Conservation (phyloP, 2,329 filamentous ascomycete species). For the Emergomyces pasteurianus region DNA sequence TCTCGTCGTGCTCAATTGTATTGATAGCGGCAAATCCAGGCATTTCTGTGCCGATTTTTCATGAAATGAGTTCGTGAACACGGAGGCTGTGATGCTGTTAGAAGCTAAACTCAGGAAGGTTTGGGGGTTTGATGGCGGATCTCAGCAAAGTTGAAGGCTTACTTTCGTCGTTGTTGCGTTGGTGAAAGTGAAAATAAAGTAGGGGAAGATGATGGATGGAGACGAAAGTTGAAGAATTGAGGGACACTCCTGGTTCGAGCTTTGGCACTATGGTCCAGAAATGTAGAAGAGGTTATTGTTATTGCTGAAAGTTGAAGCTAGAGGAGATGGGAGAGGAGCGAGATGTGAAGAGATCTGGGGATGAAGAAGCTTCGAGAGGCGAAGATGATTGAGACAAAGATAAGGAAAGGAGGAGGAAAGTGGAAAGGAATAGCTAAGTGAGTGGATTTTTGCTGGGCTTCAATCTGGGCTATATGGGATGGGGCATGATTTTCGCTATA, state of each 20-base stretch:
- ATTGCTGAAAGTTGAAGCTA: too few species aligned
- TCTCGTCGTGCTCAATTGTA: constrained; percentile 1
- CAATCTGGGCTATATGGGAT: background rate
- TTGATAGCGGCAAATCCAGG: constrained; percentile 7
- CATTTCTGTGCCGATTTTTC: constrained; percentile 4
- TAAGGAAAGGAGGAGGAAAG: background rate
- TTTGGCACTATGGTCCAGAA: background rate
- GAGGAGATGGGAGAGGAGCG: background rate
- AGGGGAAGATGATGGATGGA: background rate
- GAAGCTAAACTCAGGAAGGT: background rate
- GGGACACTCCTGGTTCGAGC: background rate
- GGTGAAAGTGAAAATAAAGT: background rate
- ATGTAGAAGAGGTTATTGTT: background rate
- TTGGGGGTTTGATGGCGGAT: background rate
- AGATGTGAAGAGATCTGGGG: background rate
- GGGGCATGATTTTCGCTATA: background rate
- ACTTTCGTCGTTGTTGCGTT: background rate
- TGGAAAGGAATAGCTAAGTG: background rate
- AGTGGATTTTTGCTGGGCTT: background rate
- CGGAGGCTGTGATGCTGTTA: background rate
- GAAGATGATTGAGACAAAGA: background rate
- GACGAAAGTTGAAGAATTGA: background rate
- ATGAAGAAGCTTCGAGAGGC: background rate
- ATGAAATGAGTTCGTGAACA: background rate
- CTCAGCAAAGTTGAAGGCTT: background rate